Base-by-base conservation (phyloP, 257 asterid species). In the Gentiana dahurica region DNA sequence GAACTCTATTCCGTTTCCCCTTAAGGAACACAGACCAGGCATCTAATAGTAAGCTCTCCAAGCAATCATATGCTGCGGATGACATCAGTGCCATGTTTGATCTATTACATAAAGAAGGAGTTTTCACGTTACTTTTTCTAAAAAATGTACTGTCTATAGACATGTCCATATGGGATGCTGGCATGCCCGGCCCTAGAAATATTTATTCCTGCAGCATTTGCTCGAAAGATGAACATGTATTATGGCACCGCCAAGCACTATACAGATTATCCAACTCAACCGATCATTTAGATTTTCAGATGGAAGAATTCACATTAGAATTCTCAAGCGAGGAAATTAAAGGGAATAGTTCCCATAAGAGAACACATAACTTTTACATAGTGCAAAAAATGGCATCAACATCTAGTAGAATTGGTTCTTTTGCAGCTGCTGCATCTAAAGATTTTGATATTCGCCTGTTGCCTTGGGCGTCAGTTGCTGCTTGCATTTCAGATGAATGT, bases 401-500 rank as follows among this genome's bases (percentile, higher is more conserved):
- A 35, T 78, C 94, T 60, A 86, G 91, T 72, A 86, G 89, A 75
- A 84, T 90, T 62, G 86, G 95, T 71, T 71, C 91, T 72, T 90
- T 90, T 79, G 91, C 96, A 55, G 84, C 83, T 12, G 73, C 70
- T 48, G 96, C 95, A 36, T 79, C 91, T 15, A 87, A 81, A 77
- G 95, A 84, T 74, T 90, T 80, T 80, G 95, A 87, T 75, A 77
- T 86, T 73, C 94, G 82, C 75, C 81, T 90, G 57, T 68, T 87
- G 66, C 98, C 98, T 63, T 90, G 96, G 98, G 96, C 95, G 66
- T 87, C 98, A 0, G 95, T 90, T 67, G 96, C 96, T 36, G 95
- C 89, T 61, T 90, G 97, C 66, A 60, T 86, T 68, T 87, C 93
- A 66, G 90, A 86, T 72, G 75, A 79, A 74, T 67, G 65, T 69